Conservation (phyloP, 1,284 basidiomycete genomes). For the Rhodotorula mucilaginosa region DNA sequence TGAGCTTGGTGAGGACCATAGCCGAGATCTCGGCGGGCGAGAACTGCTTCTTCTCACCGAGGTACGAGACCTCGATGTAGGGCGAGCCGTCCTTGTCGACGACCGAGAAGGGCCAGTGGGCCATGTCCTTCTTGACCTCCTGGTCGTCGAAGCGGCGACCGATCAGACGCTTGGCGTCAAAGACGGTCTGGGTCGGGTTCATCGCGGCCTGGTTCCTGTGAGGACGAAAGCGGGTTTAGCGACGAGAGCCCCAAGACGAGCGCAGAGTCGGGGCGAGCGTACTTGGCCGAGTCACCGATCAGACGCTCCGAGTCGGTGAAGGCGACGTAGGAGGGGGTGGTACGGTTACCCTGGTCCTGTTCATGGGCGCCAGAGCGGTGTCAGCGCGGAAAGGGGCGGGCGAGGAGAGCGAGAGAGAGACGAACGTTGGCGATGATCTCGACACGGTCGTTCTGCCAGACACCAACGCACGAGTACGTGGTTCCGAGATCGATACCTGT, state of each 20-base stretch:
- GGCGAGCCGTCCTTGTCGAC: slow-evolving; percentile 60
- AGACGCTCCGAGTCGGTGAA: slow-evolving; percentile 97
- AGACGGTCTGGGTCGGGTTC: slow-evolving; percentile 91
- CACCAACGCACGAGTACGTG: slow-evolving; percentile 67
- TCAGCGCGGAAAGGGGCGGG: background rate
- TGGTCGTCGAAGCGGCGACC: slow-evolving; percentile 83
- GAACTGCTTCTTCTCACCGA: slow-evolving; percentile 61
- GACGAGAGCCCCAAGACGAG: background rate
- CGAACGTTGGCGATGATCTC: slow-evolving; percentile 71
- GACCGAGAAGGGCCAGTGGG: slow-evolving; percentile 70
- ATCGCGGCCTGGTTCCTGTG: slow-evolving; percentile 68
- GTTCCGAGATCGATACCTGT: slow-evolving; percentile 44
- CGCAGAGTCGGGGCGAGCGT: slow-evolving; percentile 25
- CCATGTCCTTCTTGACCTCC: slow-evolving; percentile 62
- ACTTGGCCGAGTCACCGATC: slow-evolving; percentile 76
- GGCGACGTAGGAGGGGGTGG: slow-evolving; percentile 98
- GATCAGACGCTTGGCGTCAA: slow-evolving; percentile 93
- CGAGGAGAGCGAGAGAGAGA: background rate
- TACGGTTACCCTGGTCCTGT: slow-evolving; percentile 82
- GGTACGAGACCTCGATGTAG: slow-evolving; percentile 59
- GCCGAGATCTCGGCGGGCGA: slow-evolving; percentile 78
- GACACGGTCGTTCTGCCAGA: slow-evolving; percentile 97
- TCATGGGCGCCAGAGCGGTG: background rate
- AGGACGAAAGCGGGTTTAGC: background rate
- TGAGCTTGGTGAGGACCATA: slow-evolving; percentile 99